Conservation (phyloP, 139 green algal species). For the Tetratostichococcus sp. region DNA sequence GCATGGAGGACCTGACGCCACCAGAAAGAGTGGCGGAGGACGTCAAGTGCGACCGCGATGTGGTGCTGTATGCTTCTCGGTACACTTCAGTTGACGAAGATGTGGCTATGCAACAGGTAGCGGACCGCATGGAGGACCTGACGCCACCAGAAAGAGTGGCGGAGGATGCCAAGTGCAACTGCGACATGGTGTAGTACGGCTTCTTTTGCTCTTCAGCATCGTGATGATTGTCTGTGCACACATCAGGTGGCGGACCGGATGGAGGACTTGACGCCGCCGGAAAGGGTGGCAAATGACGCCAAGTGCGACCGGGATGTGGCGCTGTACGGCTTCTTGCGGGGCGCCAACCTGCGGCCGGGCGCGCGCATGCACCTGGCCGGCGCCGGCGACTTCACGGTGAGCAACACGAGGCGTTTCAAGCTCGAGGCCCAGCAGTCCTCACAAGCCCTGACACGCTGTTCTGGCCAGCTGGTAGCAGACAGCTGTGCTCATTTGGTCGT, state of each 20-base stretch:
- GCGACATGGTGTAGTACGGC: too few relatives aligned
- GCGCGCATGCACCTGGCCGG: conserved; percentile 83
- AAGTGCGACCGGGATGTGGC: conserved; percentile 82
- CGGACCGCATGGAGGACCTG: too few relatives aligned
- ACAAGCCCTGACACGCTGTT: too few relatives aligned
- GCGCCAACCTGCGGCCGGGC: conserved; percentile 68
- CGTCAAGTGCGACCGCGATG: conserved; percentile 77
- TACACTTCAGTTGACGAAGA: too few relatives aligned
- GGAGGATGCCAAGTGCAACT: too few relatives aligned
- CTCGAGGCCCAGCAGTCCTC: too few relatives aligned
- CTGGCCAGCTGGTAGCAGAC: too few relatives aligned
- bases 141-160: too few relatives aligned
- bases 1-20: conserved; percentile 84
- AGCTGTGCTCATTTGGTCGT: too few relatives aligned
- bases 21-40: conserved; percentile 61
- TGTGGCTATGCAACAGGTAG: too few relatives aligned
- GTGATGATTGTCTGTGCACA: too few relatives aligned
- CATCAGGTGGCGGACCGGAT: conserved; percentile 11
- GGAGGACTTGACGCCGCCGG: conserved; percentile 85
- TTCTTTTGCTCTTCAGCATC: too few relatives aligned
- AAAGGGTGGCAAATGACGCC: conserved; percentile 63
- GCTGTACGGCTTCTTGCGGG: conserved; percentile 92
- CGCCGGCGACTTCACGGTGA: conserved; percentile 80
- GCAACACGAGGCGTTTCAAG: not conserved
- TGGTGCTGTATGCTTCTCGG: conserved; percentile 92